Evolutionary conservation across 1,284 basidiomycete genomes (phyloP).

Genomic region (Ganoderma lingzhi): DNA sequence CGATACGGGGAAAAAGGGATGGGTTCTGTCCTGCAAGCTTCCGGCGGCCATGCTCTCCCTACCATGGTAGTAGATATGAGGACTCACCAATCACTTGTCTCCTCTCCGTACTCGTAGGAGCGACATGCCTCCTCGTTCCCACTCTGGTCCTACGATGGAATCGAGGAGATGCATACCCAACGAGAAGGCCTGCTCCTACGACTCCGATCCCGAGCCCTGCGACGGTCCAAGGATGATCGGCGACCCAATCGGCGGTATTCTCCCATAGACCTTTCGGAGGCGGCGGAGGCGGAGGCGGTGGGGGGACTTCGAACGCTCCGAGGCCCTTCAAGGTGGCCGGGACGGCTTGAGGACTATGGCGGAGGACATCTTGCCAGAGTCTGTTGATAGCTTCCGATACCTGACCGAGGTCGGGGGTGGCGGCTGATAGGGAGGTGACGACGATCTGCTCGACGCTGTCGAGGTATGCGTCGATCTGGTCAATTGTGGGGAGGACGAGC

Average conservation of each 20-base stretch:
- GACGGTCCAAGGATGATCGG: constrained; percentile 65
- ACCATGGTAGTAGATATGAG: not conserved
- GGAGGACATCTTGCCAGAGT: constrained; percentile 79
- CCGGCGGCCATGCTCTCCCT: not conserved
- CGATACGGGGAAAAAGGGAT: not conserved
- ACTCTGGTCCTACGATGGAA: constrained; percentile 25
- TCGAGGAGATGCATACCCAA: constrained; percentile 54
- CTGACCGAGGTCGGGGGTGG: constrained; percentile 65
- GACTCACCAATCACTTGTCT: constrained; percentile 73
- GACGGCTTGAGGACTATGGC: constrained; percentile 74
- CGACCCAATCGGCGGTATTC: constrained; percentile 58
- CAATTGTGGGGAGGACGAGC: constrained; percentile 52
- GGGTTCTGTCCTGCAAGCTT: not conserved
- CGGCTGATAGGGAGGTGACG: constrained; percentile 62
- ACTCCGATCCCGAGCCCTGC: constrained; percentile 60
- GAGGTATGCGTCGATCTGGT: constrained; percentile 77
- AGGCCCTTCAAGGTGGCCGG: constrained; percentile 66
- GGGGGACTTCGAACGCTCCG: constrained; percentile 75
- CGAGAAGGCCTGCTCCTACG: constrained; percentile 66
- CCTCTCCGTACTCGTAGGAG: constrained; percentile 52
- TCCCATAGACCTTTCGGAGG: constrained; percentile 54
- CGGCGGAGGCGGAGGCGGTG: constrained; percentile 62
- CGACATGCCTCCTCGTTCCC: constrained; percentile 44
- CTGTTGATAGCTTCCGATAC: constrained; percentile 71
- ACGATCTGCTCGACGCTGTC: constrained; percentile 72